phyloP scores from a whole-genome alignment of 805 yeast genomes.

The Isabelozyma rhagii region DNA sequence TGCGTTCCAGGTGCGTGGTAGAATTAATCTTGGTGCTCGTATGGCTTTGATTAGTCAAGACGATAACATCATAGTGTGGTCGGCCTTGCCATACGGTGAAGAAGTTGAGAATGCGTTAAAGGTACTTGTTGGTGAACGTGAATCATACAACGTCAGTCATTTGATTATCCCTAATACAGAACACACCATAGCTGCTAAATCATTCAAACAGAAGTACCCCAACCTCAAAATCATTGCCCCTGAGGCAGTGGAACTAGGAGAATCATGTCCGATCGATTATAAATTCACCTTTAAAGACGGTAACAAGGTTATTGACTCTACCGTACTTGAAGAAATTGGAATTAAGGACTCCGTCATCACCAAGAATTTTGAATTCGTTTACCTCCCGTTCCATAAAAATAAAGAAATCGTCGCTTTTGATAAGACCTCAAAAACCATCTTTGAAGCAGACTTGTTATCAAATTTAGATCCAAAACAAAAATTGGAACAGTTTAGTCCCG shows the following conservation, averaged over 20 bases:
- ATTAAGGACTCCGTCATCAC: slow-evolving; percentile 35
- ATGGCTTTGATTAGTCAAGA: slow-evolving; percentile 37
- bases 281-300: slow-evolving; percentile 31
- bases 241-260: slow-evolving; percentile 34
- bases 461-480: slow-evolving; percentile 42
- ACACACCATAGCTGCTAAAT: slow-evolving; percentile 60
- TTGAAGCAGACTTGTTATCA: slow-evolving; percentile 61
- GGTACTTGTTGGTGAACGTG: slow-evolving; percentile 26
- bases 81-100: slow-evolving; percentile 54
- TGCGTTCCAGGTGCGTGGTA: slow-evolving; percentile 28
- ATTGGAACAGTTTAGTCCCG: slow-evolving; percentile 42
- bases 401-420: slow-evolving; percentile 55
- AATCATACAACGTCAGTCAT: slow-evolving; percentile 37
- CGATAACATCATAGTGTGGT: slow-evolving; percentile 45
- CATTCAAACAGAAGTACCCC: slow-evolving; percentile 51
- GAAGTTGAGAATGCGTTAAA: slow-evolving; percentile 40
- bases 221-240: slow-evolving; percentile 52
- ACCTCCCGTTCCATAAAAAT: slow-evolving; percentile 54
- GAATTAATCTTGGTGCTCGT: slow-evolving; percentile 38
- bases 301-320: slow-evolving; percentile 24
- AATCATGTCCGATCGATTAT: slow-evolving; percentile 38
- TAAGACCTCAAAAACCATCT: slow-evolving; percentile 43
- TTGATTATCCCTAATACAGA: slow-evolving; percentile 61
- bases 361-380: slow-evolving; percentile 51
- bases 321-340: slow-evolving; percentile 26